Base-by-base conservation (phyloP, 129 eudicot species). In the Smallanthus sonchifolius region DNA sequence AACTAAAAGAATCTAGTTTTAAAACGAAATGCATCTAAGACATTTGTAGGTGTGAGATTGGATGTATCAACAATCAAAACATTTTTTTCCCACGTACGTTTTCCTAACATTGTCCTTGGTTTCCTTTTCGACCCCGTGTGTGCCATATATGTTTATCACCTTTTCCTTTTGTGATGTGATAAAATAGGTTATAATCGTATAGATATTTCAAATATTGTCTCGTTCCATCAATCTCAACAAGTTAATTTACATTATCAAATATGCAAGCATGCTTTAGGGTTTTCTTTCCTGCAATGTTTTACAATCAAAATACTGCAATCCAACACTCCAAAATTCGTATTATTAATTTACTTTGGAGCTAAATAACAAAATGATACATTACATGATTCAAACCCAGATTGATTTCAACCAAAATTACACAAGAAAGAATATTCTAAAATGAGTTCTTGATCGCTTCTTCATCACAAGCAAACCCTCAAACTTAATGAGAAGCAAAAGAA, bases 371-470 rank as follows among this genome's bases (percentile, higher is more conserved):
- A 17, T 11, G 24, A 52, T 54, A 20, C 66, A 72, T 52, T 72
- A 72, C 76, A 72, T 28, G 36, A 19, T 34, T 39, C 55, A 72
- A 40, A 39, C 56, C n/a, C 7, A n/a, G 2, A 72, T 17, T 37
- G n/a, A 16, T 20, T 34, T 57, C 54, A 10, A 54, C 76, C 67
- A 72, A 72, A 72, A 72, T 3, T 72, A 72, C 76, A 38, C 39
- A 5, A 40, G 38, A 45, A 20, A 20, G 20, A 55, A 55, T 72
- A 67, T 56, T 19, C 28, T 4, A 56, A 72, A 72, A 42, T 7
- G 28, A n/a, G 14, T 38, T 55, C 24, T 72, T 72, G 76, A 10
- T 5, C 16, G 30, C 67, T 70, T 55, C 51, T 38, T 55, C 40
- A 56, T 39, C 5, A 72, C 54, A 72, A 20, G 56, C 55, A 57